Evolutionary conservation across 2,329 filamentous ascomycete species (phyloP), one percentile per base, ranked within the genome.

Genomic region (Xylaria sp.): DNA sequence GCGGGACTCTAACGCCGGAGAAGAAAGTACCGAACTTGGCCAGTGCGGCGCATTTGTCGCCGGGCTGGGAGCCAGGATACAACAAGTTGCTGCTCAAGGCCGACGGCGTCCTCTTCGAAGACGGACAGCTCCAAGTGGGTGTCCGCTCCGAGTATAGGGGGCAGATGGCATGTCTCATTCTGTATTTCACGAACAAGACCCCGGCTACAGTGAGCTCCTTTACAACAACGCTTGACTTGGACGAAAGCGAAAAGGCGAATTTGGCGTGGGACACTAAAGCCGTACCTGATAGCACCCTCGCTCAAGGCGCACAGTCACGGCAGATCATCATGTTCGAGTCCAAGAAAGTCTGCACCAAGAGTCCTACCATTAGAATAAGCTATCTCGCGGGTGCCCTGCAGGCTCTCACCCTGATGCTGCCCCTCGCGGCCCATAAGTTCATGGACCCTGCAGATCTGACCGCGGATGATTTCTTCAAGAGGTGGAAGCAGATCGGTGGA

Each of bases 401-500:
- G 72, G 93, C 91, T 1, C 78, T 97, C 38, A 99, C 94, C 0
- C 78, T 99, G 39, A 93, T 95, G 71, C 80, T 99, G 4, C 94
- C 94, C 0, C 84, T 99, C 3, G 79, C 90, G 0, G 84, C 93
- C 49, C 93, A 97, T 74, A 96, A 97, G 71, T 99, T 96, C 69
- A 97, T 97, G 92, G 92, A 97, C 59, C 85, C 90, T 0, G 92
- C 94, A 0, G 88, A 94, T 52, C 78, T 99, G 38, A 84, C 84
- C 6, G 86, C 88, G 0, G 94, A 99, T 48, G 94, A 99, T 69
- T 99, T 97, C 75, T 99, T 99, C 83, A 97, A 95, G 79, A 83
- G 95, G 47, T 99, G 94, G 94, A 95, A 96, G 79, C 94, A 99
- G 75, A 97, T 99, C 65, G 94, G 94, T 11, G 91, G 90, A 4